Conservation (phyloP, 305 asterid species). For the Andrographis paniculata region DNA sequence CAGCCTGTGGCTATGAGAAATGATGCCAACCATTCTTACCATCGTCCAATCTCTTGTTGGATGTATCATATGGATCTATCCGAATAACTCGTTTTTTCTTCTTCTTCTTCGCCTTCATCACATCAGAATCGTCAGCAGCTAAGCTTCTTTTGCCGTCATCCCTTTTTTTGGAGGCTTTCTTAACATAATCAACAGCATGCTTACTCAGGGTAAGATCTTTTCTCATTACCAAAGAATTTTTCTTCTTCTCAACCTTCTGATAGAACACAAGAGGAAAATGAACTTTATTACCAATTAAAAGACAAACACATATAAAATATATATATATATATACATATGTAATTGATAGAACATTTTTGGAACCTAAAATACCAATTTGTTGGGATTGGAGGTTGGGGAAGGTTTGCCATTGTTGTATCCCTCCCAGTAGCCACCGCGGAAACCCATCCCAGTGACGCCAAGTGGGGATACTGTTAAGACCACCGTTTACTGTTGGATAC, state of each 20-base stretch:
- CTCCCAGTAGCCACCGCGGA: too few species aligned
- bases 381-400: too few species aligned
- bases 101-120: constrained; percentile 37
- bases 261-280: too few species aligned
- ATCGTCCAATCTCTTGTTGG: constrained; percentile 87
- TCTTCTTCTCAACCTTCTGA: constrained; percentile 22
- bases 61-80: constrained; percentile 68
- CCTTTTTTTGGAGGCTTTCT: constrained; percentile 34
- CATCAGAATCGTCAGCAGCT: constrained; percentile 29
- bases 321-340: too few species aligned
- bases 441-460: too few species aligned
- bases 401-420: too few species aligned
- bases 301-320: too few species aligned
- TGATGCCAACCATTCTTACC: constrained; percentile 44
- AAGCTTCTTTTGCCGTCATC: constrained; percentile 31
- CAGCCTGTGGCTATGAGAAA: constrained; percentile 10
- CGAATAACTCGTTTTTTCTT: constrained; percentile 61
- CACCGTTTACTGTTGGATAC: too few species aligned
- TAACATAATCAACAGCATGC: constrained; percentile 21
- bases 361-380: too few species aligned
- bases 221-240: constrained; percentile 20
- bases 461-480: too few species aligned
- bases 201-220: constrained; percentile 24
- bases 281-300: too few species aligned
- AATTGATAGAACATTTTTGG: too few species aligned